Evolutionary conservation across 306 rosid species (phyloP), one percentile per base, ranked within the genome.

Genomic region (Fragaria nilgerrensis): DNA sequence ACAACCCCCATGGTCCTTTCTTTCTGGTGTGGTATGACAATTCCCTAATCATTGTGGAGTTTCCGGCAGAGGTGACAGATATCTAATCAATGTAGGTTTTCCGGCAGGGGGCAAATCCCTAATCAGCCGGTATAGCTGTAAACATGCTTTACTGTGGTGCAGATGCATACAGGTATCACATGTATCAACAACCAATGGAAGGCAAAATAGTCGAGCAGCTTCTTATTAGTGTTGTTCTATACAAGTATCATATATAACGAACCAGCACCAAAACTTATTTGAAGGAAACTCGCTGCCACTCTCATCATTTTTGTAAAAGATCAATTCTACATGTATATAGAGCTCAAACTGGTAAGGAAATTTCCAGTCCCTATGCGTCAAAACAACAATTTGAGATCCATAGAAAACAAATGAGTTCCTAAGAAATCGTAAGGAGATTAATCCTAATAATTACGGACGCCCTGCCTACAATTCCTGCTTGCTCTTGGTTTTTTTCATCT

Each of bases 401-500:
- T 23, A 34, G 27, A 61, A 66, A 68, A 32, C 75, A 80, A 80
- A 56, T 69, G 73, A 71, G 75, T 77, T 70, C 75, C 82, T 64
- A 77, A 49, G 29, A 45, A 52, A 49, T 39, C 71, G 61, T 45
- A 7, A 34, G 70, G 59, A 69, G 84, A 67, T 27, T 47, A 81
- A 66, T 47, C 72, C 59, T 25, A 36, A 61, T 58, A 47, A 73
- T 76, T 4, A 73, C 63, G 34, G 37, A 74, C 25, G 32, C 71
- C 62, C 49, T 71, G 81, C 75, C 75, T 81, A 66, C 83, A 95
- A 68, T 64, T 89, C 91, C 80, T 91, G 97, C 90, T 87, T 96
- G 93, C 98, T 96, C 90, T 82, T 92, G 84, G 84, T 89, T 82
- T 80, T 92, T 81, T 82, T 92, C 97, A 96, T 92, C 89, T 96